Base-by-base conservation (phyloP, 2,329 filamentous ascomycete genomes). In the Mycosphaerelloides madeirae region DNA sequence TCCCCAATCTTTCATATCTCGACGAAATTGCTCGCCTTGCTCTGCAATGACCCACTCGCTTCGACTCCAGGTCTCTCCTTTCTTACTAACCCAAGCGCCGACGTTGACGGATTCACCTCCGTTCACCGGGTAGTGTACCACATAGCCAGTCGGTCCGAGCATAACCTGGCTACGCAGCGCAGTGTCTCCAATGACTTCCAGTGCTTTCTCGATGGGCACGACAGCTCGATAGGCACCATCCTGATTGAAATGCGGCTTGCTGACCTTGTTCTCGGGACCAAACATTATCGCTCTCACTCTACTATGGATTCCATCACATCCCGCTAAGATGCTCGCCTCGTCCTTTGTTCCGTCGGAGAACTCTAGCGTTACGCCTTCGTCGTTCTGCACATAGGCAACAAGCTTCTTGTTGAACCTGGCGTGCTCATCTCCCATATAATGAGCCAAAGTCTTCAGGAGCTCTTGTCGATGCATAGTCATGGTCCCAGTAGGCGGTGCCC, bases 251-350 rank as follows among this genome's bases (percentile, higher is more conserved):
- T 66, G 59, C 0, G 80, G 68, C 25, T 68, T 60, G 0, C 70
- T 63, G 3, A 71, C 65, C 0, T 71, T 67, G 43, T 71, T 61
- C 15, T 67, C 61, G 1, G 68, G 57, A 0, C 76, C 78, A 4
- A 83, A 65, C 15, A 85, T 62, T 8, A 76, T 58, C 22, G 72
- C 59, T 6, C 81, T 68, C 3, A 77, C 70, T 3, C 68, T 66
- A 1, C 77, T 80, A 57, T 79, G 79, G 56, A 85, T 80, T 0
- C 81, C 81, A 61, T 85, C 81, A 57, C 78, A 81, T 4, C 78
- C 80, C 44, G 84, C 68, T 0, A 80, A 74, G 1, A 70, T 67
- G 47, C 67, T 67, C 22, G 73, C 72, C 19, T 14, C 65, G 1
- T 65, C 72, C 0, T 55, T 63, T 0, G 62, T 68, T 0, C 72